A percentile compares a stretch with the other conserved stretches of the same genome.
Evolutionary conservation across 129 eudicot genomes (phyloP).

Genomic region (Dittrichia graveolens): DNA sequence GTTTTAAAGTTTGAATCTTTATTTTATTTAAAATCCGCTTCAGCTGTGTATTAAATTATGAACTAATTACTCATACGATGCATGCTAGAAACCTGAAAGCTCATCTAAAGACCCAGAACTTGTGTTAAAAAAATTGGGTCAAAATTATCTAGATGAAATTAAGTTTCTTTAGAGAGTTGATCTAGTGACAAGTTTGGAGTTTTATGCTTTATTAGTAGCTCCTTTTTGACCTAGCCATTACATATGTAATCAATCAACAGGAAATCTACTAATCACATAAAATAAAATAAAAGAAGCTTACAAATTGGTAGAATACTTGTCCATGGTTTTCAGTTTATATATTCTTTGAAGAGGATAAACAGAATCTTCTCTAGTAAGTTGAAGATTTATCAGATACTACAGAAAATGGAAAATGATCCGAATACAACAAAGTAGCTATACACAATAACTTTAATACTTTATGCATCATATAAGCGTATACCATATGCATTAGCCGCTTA

Average conservation of each 20-base stretch:
- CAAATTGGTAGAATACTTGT: conserved; percentile 13
- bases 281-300: conserved; percentile 2
- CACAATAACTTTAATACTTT: too few species aligned
- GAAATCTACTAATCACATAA: neutral
- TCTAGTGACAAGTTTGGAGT: neutral
- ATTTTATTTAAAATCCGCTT: too few species aligned
- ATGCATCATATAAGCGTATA: too few species aligned
- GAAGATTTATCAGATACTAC: too few species aligned
- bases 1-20: too few species aligned
- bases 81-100: neutral
- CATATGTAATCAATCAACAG: conserved; percentile 3
- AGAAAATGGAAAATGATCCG: too few species aligned
- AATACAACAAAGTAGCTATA: too few species aligned
- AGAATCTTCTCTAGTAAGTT: too few species aligned
- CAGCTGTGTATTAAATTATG: too few species aligned
- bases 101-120: neutral
- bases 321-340: neutral
- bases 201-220: conserved; percentile 13
- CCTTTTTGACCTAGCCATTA: conserved; percentile 1
- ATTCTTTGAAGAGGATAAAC: neutral
- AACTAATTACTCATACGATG: neutral
- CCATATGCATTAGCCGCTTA: too few species aligned
- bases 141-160: neutral
- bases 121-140: neutral
- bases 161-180: neutral